Base-by-base conservation (phyloP, 140 eudicot genomes). In the Eryngium alpinum region DNA sequence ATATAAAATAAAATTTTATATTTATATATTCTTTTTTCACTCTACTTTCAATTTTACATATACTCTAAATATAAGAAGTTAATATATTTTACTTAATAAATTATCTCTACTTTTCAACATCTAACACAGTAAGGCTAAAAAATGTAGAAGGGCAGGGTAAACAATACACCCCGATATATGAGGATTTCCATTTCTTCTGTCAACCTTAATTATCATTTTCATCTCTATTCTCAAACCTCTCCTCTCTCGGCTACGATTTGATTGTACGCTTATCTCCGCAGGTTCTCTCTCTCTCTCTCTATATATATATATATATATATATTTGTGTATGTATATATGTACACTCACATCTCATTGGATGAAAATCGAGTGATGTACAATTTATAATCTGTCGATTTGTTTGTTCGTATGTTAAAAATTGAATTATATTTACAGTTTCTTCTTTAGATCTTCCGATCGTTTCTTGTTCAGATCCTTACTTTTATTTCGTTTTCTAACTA, bases 241-340 rank as follows among this genome's bases (percentile, higher is more conserved):
- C 75, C 33, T 44, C 78, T 73, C 78, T 74, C 78, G 22, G 78
- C 78, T 49, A 74, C 59, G 78, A 14, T 74, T 74, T 38, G 34
- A 17, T 74, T 50, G 14, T 27, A 13, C 21, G 10, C 62, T n/a
- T 51, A 28, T 28, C 22, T 49, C 14, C 22, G 27, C 60, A 74
- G 78, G 78, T 74, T 24, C 46, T 6, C 59, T 74, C 38, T n/a
- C 62, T 74, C 9, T 74, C 33, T 74, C 25, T 70, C 3, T 70
- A 4, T 33, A 70, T 16, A 11, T 44, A 70, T 70, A 15, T 15
- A 21, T 56, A 3, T 11, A 70, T 31, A 29, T 1, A 33, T 14
- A 31, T 13, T 1, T 31, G 1, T 62, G 19, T 62, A 5, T 7
- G 4, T 62, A 4, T 56, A 38, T 22, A 9, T 12, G 62, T 56